Evolutionary conservation across 768 basidiomycete species (phyloP), one percentile per base, ranked within the genome.

Genomic region (Amanita fuliginea): DNA sequence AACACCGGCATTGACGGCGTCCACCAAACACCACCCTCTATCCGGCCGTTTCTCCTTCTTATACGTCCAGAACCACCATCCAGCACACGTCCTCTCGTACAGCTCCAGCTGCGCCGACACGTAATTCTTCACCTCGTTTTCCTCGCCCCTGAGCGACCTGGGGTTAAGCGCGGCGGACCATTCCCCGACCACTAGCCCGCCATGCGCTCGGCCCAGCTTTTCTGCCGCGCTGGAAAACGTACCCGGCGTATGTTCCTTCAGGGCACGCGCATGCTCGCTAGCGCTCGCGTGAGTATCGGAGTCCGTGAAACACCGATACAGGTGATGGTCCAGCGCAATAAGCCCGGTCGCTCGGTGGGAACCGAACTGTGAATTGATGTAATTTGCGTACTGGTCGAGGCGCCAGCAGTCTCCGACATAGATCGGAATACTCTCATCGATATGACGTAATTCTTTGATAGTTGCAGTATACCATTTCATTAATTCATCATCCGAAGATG

Each of bases 1-100:
- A 4, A 84, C 76, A 6, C 80, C 81, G 2, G 70, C 72, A 21
- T 68, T 69, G 1, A 77, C 73, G 0, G 83, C 81, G 61, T 88
- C 81, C 51, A 72, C 68, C 33, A 83, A 75, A 24, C 77, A 77
- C 89, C 88, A 90, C 0, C 87, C 87, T 3, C 66, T 72, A 64
- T 91, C 88, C 48, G 80, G 79, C 3, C 60, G 62, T 4, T 65
- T 59, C 44, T 79, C 73, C 62, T 89, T 87, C 69, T 81, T 88
- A 59, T 79, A 83, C 33, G 85, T 88, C 89, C 89, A 89, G 60
- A 85, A 91, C 67, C 81, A 91, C 75, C 77, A 85, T 4, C 89
- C 89, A 0, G 75, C 78, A 51, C 85, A 83, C 32, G 64, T 55
- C 41, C 64, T 60, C 50, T 88, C 85, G 52, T 76, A 90, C 34